Base-by-base conservation (phyloP, 129 eudicot species). In the Lactuca sativa region DNA sequence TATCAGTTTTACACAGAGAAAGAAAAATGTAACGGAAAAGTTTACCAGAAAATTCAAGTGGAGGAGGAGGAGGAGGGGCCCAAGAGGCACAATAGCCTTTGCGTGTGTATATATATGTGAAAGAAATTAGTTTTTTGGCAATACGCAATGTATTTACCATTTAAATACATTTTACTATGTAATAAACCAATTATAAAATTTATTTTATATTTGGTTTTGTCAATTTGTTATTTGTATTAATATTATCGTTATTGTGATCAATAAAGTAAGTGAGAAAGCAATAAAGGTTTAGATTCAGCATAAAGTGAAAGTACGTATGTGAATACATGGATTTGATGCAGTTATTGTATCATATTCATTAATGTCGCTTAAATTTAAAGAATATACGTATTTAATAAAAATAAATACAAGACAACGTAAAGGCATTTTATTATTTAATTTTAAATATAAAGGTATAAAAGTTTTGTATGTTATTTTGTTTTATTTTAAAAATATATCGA, bases 11-110 rank as follows among this genome's bases (percentile, higher is more conserved):
- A 12, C 52, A 41, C 80, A 69, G 37, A 17, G 53, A 61, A 51
- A 25, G 30, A 25, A 25, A 25, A 69, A 11, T 47, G 76, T 76
- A 76, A 69, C 75, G 65, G 81, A 53, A 69, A 61, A 54, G 52
- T 32, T 17, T 41, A 53, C 65, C 38, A 33, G 52, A 47, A 69
- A 60, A 60, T 77, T 66, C 40, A 56, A 5, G 12, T 17, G 13
- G 56, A 51, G 62, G 48, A 16, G 30, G 13, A 21, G 31, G 4
- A 15, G 31, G 66, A 43, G 59, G 76, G 81, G 76, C 74, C 79
- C 74, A 66, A 75, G 36, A 66, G 31, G 18, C 30, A 40, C 10
- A 7, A 49, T 37, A 38, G 57, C 68, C 61, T 38, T 69, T 37
- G 38, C 51, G 61, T 52, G 52, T 67, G 18, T 53, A 43, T 64